Evolutionary conservation across 148 eudicot genomes (phyloP), one percentile per base, ranked within the genome.

Genomic region (Heliosperma pusillum): DNA sequence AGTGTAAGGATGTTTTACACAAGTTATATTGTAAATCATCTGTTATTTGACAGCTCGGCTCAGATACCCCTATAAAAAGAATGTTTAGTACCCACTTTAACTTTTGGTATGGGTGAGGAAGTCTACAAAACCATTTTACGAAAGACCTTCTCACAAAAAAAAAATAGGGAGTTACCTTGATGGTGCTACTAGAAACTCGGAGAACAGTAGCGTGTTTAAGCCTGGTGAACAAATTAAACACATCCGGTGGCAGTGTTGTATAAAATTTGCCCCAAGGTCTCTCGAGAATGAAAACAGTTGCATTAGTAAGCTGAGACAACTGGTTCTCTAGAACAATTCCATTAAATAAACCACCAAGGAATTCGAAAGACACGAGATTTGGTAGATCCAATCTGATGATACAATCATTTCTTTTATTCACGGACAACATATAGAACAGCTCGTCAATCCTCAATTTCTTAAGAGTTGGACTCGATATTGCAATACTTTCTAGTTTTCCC

Each of bases 371-470:
- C 10, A 45, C 21, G 13, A 87, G 84, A 76, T 82, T 81, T 74
- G 78, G 80, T 15, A 81, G 73, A 44, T 87, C 75, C 61, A 87
- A 69, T 80, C 76, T 80, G 69, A 87, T 83, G 27, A 77, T 61
- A 75, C 86, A 83, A 30, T 87, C 85, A 75, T 72, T 61, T 30
- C 67, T 63, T 69, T 78, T 86, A 57, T 66, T 7, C 5, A 8
- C 8, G 44, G 73, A 57, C 36, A 36, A 21, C 27, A 52, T n/a
- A 68, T 17, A 57, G 80, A 69, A 82, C 27, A 74, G 62, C 72
- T 85, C 88, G 62, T 85, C 85, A 40, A 87, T 83, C 25, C 75
- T 81, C 55, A 87, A 76, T 17, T 74, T 85, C 75, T 80, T 81
- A 45, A 87, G 70, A 0, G 85, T 70, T 44, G 90, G 83, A 62